Conservation (phyloP, 257 asterid species). For the Eucommia ulmoides region DNA sequence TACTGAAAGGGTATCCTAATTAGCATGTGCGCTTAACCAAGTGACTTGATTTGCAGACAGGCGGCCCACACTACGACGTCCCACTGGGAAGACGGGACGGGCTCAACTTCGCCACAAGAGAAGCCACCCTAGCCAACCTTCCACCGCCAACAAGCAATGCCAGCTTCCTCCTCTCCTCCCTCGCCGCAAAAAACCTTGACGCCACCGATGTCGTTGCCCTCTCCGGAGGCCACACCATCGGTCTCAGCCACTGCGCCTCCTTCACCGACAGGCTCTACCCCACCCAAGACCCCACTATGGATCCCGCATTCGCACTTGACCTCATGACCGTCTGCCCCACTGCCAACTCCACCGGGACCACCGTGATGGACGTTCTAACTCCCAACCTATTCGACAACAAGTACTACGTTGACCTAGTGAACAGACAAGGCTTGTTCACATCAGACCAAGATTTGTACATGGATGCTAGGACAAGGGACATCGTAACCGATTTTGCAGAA, state of each 20-base stretch:
- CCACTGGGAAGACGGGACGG: background rate
- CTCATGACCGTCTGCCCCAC: background rate
- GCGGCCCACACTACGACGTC: background rate
- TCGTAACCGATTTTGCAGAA: background rate
- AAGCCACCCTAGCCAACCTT: background rate
- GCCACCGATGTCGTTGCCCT: background rate
- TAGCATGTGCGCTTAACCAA: too few species aligned
- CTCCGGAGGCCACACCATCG: background rate
- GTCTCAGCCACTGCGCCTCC: background rate
- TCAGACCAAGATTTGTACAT: background rate
- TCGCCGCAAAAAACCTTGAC: background rate
- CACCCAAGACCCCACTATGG: background rate
- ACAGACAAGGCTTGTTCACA: background rate
- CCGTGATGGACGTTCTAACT: background rate
- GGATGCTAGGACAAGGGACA: background rate
- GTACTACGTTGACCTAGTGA: background rate
- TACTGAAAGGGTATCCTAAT: too few species aligned
- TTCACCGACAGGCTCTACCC: background rate
- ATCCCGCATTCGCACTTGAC: background rate
- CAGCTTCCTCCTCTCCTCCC: background rate
- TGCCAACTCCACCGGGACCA: background rate
- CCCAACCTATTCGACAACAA: background rate
- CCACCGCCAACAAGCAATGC: background rate
- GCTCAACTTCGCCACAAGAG: background rate
- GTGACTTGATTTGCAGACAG: too few species aligned